These are phyloP conservation scores for Pseudonitzschia multistriata DNA, from an alignment of 108 stramenopile genomes.

Conservation along the genomic window DNA sequence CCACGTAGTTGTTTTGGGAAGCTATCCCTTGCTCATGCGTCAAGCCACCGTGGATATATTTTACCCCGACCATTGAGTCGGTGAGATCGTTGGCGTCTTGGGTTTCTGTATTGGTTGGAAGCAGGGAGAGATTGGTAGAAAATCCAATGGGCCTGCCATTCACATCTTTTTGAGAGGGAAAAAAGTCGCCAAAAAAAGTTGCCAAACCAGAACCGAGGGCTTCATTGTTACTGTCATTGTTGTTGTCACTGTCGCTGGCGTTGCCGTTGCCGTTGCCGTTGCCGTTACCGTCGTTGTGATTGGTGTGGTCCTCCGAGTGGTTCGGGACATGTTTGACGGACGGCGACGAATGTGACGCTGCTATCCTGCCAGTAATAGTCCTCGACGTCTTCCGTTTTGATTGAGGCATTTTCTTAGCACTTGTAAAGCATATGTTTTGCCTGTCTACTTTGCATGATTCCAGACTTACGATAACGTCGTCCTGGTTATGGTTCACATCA, in stretches of 20 bases:
- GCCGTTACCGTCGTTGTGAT: too few species aligned
- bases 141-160: background rate
- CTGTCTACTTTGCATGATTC: too few species aligned
- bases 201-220: conserved; percentile 16
- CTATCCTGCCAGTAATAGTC: too few species aligned
- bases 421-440: too few species aligned
- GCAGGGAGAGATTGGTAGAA: conserved; percentile 1
- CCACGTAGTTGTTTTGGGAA: conserved; percentile 18
- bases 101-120: background rate
- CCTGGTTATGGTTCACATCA: too few species aligned
- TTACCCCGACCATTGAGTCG: background rate
- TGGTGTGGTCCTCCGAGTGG: too few species aligned
- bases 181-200: conserved; percentile 2
- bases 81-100: background rate
- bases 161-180: background rate
- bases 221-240: background rate
- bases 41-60: background rate
- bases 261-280: background rate
- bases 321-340: too few species aligned
- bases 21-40: conserved; percentile 25
- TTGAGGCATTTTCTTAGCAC: too few species aligned
- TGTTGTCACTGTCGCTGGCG: background rate
- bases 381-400: too few species aligned
- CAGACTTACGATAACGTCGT: too few species aligned
- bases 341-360: too few species aligned